Evolutionary conservation across 768 basidiomycete species (phyloP), one percentile per base, ranked within the genome.

Genomic region (Dacryopinax spathularia): DNA sequence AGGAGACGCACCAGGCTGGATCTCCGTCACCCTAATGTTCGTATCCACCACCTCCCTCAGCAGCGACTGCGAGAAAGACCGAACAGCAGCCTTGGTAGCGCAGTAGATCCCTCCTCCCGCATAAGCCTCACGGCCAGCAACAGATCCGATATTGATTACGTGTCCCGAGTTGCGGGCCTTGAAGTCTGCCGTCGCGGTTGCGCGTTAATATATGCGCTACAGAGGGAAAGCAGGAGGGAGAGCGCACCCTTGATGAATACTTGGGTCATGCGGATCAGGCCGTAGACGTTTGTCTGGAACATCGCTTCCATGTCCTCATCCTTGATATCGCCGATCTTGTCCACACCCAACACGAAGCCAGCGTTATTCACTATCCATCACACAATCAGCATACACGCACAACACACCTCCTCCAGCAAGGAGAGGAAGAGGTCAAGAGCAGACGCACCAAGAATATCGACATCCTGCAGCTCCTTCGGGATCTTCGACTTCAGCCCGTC

Each of bases 81-180:
- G 81, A 7, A 99, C 87, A 22, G 78, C 78, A 62, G 73, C 71
- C 64, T 78, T 75, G 60, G 44, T 64, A 18, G 63, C 63, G 39
- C 63, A 64, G 36, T 64, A 64, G 34, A 64, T 60, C 33, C 59
- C 35, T 12, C 63, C 96, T 31, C 93, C 94, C 13, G 85, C 83
- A 70, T 98, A 98, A 3, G 95, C 73, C 70, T 93, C 92, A 9
- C 80, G 77, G 60, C 89, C 93, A 13, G 96, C 94, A 64, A 99
- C 82, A 12, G 92, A 95, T 7, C 96, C 94, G 60, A 99, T 78
- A 74, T 96, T 95, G 77, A 99, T 97, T 68, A 99, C 78, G 76
- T 94, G 92, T 0, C 91, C 90, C 2, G 83, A 65, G 69, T 86
- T 83, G 71, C 81, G 85, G 62, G 76, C 79, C 72, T 87, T 91